Base-by-base conservation (phyloP, 1,284 basidiomycete genomes). In the Trichosporon coremiiforme region DNA sequence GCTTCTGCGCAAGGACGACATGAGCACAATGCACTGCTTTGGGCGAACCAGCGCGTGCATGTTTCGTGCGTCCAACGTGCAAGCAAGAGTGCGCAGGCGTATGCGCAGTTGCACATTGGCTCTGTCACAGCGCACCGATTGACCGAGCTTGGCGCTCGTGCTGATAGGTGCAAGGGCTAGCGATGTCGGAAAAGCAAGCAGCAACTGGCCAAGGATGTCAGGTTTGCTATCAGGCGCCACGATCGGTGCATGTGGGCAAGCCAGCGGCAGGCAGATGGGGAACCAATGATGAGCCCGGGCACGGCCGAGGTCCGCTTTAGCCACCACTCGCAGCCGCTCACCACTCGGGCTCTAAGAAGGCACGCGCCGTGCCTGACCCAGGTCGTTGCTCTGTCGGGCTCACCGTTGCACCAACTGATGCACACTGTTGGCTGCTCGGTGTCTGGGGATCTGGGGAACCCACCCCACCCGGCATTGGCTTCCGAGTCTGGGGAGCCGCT, bases 91-190 rank as follows among this genome's bases (percentile, higher is more conserved):
- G 50, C 6, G 50, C 50, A 53, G 17, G n/a, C 50, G 8, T 25
- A 22, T n/a, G 50, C 50, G 20, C 20, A 53, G 22, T 53, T 20
- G 20, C 50, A 53, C 20, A 17, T 53, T 53, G 20, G 9, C 50
- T 20, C 50, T 53, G 50, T 53, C 50, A 53, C 50, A 20, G 8
- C 50, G 50, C 50, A 53, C 50, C 50, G 50, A 53, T 53, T 53
- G 20, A 25, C 50, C 22, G 50, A 9, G 20, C 22, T 25, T 53
- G 50, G 50, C 50, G 50, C 22, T 53, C 22, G 50, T 53, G 50
- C 50, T 20, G 50, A 25, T 53, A 25, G 50, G 50, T 10, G 20
- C 50, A 53, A 53, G 50, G 20, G 50, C 50, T 2, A 22, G 7
- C n/a, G 50, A 17, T 9, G 20, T 25, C 20, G 50, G 20, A 17